A percentile compares a stretch with the other conserved stretches of the same genome.
phyloP scores from a whole-genome alignment of 2,329 filamentous ascomycete species.

The Claviceps fusiformis region DNA sequence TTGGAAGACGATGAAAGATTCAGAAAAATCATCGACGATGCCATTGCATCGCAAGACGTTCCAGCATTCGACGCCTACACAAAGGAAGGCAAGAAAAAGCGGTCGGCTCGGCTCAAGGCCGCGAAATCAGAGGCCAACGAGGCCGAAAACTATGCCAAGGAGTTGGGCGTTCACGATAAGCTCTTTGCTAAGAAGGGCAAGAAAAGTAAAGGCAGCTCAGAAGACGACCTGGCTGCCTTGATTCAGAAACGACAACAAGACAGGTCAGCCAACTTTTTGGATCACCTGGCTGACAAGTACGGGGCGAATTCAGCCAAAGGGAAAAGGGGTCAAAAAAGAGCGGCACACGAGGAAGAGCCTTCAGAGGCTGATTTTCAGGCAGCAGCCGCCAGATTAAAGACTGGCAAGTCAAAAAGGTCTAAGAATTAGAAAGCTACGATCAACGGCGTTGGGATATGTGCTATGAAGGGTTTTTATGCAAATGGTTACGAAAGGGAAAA shows the following conservation, averaged over 20 bases:
- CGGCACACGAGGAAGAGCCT: slow-evolving; percentile 45
- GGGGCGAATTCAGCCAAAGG: slow-evolving; percentile 26
- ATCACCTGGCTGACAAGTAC: slow-evolving; percentile 68
- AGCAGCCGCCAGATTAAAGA: slow-evolving; percentile 34
- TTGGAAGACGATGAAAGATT: slow-evolving; percentile 78
- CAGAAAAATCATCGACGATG: slow-evolving; percentile 63
- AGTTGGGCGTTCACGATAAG: slow-evolving; percentile 61
- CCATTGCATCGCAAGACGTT: slow-evolving; percentile 58
- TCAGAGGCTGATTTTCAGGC: slow-evolving; percentile 49
- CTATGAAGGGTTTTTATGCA: not conserved
- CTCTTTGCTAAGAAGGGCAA: slow-evolving; percentile 44
- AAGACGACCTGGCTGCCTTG: slow-evolving; percentile 52
- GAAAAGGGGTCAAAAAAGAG: slow-evolving; percentile 39
- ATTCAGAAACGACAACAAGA: slow-evolving; percentile 60
- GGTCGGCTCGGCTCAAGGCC: slow-evolving; percentile 41
- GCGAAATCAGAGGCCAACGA: slow-evolving; percentile 57
- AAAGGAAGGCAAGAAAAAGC: slow-evolving; percentile 55
- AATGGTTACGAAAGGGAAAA: not conserved
- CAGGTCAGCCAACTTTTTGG: slow-evolving; percentile 50
- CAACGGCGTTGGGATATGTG: not conserved
- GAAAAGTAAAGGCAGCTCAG: slow-evolving; percentile 27
- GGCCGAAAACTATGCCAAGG: slow-evolving; percentile 61
- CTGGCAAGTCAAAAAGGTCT: slow-evolving; percentile 11
- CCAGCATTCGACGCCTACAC: slow-evolving; percentile 54
- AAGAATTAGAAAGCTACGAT: not conserved